These are phyloP conservation scores for Helianthus annuus DNA, from an alignment of 129 eudicot species.

Conservation along the genomic window HanXRQr2.0-SUNRISE NC_035442.2:53578469-53578968, in stretches of 20 bases:
- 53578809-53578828: conserved; percentile 24
- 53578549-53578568: conserved; percentile 41
- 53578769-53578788: conserved; percentile 45
- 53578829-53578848: conserved; percentile 37
- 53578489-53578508: conserved; percentile 10
- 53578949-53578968: conserved; percentile 46
- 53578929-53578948: conserved; percentile 93
- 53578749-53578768: conserved; percentile 66
- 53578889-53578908: conserved; percentile 88
- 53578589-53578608: conserved; percentile 38
- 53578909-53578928: conserved; percentile 70
- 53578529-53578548: conserved; percentile 42
- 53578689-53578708: not conserved
- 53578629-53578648: not conserved
- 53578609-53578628: conserved; percentile 39
- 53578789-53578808: conserved; percentile 43
- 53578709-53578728: conserved; percentile 30
- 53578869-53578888: conserved; percentile 47
- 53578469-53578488: conserved; percentile 5
- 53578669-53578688: conserved; percentile 4
- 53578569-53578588: conserved; percentile 48
- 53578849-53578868: conserved; percentile 30
- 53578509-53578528: conserved; percentile 18
- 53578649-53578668: not conserved
- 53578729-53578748: conserved; percentile 75